Base-by-base conservation (phyloP, 441 rosid species). In the Theobroma grandiflorum region DNA sequence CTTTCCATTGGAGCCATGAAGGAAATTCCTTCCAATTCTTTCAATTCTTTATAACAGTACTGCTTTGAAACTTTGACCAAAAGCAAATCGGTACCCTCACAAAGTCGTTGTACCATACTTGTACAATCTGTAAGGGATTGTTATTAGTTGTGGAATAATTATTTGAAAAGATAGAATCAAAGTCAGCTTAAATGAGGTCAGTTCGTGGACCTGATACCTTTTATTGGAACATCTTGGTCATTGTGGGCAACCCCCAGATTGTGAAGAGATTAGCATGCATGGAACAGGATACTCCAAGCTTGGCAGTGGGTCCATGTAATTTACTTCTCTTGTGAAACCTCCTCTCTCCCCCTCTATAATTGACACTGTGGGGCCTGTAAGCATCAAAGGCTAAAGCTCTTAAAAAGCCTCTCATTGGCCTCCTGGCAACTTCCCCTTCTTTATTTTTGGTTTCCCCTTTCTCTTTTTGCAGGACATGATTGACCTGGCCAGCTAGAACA, bases 341-440 rank as follows among this genome's bases (percentile, higher is more conserved):
- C 35, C 8, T n/a, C 35, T 31, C 42, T 26, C 3, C 53, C 16
- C 33, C 50, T 58, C 61, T 49, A 74, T 74, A n/a, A 63, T 74
- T 81, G 42, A 4, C 37, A 20, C 10, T 67, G 82, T 35, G 78
- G 87, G 83, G 61, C 38, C 81, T 50, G 6, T 79, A 38, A 20
- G 38, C 49, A 26, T 57, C 9, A 40, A 12, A 6, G 4, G n/a
- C 43, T 35, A 33, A 16, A 8, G 18, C 10, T 12, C n/a, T 22
- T 16, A n/a, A 37, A 20, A 38, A 75, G 49, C 1, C 8, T 73
- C 74, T 75, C 58, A 72, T 82, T 79, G 79, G 81, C 84, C 85
- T 81, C 80, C 86, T 78, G 76, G 45, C 0, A 33, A 50, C 55
- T 64, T 3, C 67, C 11, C 11, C 4, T 63, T 59, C 16, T 43